A percentile compares a stretch with the other conserved stretches of the same genome.
These are phyloP conservation scores for Saururus chinensis DNA, from an alignment of 164 flowering plant species.

Conservation along the genomic window DNA sequence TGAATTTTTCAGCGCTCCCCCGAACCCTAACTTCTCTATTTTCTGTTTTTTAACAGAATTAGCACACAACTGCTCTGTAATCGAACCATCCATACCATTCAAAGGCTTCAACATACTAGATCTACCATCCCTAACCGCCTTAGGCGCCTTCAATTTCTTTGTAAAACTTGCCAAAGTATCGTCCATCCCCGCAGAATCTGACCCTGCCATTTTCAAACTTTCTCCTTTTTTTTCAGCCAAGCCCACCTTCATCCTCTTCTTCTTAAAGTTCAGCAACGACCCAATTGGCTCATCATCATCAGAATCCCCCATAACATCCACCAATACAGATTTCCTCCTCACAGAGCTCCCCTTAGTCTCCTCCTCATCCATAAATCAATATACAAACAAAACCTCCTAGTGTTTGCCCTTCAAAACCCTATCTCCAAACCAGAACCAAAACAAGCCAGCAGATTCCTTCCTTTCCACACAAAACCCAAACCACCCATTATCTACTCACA, in stretches of 20 bases:
- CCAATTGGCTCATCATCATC: conserved; percentile 14
- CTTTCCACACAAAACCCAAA: too few species aligned
- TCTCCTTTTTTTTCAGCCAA: neutral
- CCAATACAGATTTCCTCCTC: conserved; percentile 4
- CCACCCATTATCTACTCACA: too few species aligned
- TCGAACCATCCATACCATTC: conserved; percentile 54
- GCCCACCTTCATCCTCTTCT: conserved; percentile 8
- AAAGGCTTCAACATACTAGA: conserved; percentile 14
- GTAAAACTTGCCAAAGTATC: conserved; percentile 12
- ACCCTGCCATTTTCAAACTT: neutral
- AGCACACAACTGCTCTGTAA: conserved; percentile 25
- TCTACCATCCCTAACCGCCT: conserved; percentile 2
- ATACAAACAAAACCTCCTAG: neutral
- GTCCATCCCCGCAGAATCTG: conserved; percentile 7
- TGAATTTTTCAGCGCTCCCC: neutral
- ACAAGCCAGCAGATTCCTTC: too few species aligned
- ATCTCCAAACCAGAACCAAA: too few species aligned
- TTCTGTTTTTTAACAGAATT: conserved; percentile 3
- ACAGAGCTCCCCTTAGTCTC: conserved; percentile 2
- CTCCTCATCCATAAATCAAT: neutral
- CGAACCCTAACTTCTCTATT: conserved; percentile 2
- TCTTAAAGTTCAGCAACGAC: conserved; percentile 11
- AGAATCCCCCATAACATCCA: conserved; percentile 8
- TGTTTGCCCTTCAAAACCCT: neutral
- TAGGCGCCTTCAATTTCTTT: conserved; percentile 16